These are phyloP conservation scores for Thalassiosira profunda DNA, from an alignment of 108 stramenopile species.

Conservation along the genomic window DNA sequence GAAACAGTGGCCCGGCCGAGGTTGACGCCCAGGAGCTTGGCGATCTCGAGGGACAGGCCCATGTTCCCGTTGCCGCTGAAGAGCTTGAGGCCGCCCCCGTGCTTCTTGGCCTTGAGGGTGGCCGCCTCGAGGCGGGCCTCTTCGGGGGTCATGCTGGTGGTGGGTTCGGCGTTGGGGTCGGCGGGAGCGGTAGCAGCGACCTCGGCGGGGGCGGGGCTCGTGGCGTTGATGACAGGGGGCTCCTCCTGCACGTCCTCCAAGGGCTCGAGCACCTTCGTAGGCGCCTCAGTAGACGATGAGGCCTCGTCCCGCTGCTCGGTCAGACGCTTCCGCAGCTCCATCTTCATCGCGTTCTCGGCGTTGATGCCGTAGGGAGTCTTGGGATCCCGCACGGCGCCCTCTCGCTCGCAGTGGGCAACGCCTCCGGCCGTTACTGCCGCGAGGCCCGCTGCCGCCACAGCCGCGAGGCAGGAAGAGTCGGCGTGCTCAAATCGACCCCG, in stretches of 20 bases:
- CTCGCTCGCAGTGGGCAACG: conserved; percentile 39
- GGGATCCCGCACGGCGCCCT: conserved; percentile 46
- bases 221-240: conserved; percentile 14
- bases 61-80: conserved; percentile 99
- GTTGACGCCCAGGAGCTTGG: conserved; percentile 94
- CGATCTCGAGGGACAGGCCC: conserved; percentile 94
- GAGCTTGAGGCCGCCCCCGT: conserved; percentile 92
- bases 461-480: conserved; percentile 16
- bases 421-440: conserved; percentile 10
- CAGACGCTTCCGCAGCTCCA: conserved; percentile 29
- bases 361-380: conserved; percentile 39
- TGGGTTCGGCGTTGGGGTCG: conserved; percentile 26
- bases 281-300: no score
- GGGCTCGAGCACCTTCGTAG: conserved; percentile 4
- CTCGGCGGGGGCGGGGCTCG: conserved; percentile 6
- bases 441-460: conserved; percentile 16
- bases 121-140: conserved; percentile 83
- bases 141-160: conserved; percentile 64
- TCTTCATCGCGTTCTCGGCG: conserved; percentile 36
- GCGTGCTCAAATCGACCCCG: conserved; percentile 11
- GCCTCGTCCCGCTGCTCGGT: conserved; percentile 23
- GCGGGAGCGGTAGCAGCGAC: background rate
- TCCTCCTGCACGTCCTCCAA: conserved; percentile 15
- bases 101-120: conserved; percentile 83
- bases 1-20: conserved; percentile 97